phyloP scores from a whole-genome alignment of 768 basidiomycete species.

The Tulasnella sp. region DNA sequence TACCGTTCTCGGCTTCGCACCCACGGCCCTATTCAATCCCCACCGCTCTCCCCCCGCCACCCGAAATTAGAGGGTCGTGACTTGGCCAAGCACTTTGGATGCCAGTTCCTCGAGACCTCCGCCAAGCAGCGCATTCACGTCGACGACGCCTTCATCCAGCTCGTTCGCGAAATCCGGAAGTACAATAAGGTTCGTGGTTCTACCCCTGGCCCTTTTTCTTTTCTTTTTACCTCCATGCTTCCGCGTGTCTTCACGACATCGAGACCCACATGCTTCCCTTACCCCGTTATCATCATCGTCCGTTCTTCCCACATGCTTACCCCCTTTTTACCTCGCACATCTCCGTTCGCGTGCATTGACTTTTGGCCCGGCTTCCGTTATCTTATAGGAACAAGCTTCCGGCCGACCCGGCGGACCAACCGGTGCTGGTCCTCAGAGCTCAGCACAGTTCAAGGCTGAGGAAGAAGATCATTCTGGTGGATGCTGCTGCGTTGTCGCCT shows the following conservation, averaged over 20 bases:
- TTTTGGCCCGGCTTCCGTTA: background rate
- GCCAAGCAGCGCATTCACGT: conserved; percentile 96
- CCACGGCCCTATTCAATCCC: background rate
- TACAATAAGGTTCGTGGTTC: conserved; percentile 71
- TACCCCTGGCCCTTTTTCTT: conserved; percentile 26
- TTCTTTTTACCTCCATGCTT: background rate
- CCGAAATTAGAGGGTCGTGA: conserved; percentile 86
- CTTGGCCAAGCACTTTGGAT: conserved; percentile 89
- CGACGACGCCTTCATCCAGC: conserved; percentile 88
- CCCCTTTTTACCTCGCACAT: background rate
- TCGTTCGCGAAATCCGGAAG: conserved; percentile 89
- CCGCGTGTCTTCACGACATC: background rate
- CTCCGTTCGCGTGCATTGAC: background rate
- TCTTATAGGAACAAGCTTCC: conserved; percentile 23
- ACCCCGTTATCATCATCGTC: conserved; percentile 9
- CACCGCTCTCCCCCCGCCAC: background rate
- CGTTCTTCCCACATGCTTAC: background rate
- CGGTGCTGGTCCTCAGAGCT: conserved; percentile 4
- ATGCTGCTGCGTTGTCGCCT: conserved; percentile 38
- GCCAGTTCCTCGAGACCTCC: conserved; percentile 93
- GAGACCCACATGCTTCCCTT: background rate
- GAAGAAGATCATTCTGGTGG: conserved; percentile 36
- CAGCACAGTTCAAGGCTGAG: conserved; percentile 24
- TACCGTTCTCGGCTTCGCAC: conserved; percentile 2
- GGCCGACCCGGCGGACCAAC: conserved; percentile 22